Percentiles rank a stretch among this genome's conserved stretches.
Conservation (phyloP, 1,284 basidiomycete species). For the Volvariella volvacea region DNA sequence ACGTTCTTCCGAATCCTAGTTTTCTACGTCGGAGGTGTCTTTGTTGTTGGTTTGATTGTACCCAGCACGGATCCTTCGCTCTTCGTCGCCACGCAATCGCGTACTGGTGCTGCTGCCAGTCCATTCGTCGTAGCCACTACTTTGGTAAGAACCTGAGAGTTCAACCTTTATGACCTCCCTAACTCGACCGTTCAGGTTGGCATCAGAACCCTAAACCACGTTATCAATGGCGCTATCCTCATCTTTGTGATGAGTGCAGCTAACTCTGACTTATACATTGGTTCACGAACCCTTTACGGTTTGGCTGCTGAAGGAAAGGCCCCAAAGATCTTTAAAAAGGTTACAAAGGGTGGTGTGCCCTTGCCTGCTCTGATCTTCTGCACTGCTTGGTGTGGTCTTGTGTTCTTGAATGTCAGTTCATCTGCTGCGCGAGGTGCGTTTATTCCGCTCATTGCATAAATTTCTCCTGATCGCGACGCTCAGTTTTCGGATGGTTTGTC, state of each 20-base stretch:
- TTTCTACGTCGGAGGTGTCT: constrained; percentile 68
- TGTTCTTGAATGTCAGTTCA: constrained; percentile 55
- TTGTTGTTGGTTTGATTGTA: constrained; percentile 63
- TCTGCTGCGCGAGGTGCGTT: constrained; percentile 44
- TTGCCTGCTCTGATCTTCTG: constrained; percentile 46
- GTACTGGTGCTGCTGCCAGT: constrained; percentile 61
- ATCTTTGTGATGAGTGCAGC: constrained; percentile 71
- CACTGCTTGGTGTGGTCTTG: constrained; percentile 47
- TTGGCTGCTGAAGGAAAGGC: constrained; percentile 64
- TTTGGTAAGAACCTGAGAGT: constrained; percentile 35
- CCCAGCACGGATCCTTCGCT: constrained; percentile 39
- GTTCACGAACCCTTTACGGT: constrained; percentile 65
- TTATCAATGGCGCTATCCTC: constrained; percentile 61
- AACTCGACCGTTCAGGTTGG: constrained; percentile 36
- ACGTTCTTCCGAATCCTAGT: constrained; percentile 46
- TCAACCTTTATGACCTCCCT: too few species aligned
- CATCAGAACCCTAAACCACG: constrained; percentile 61
- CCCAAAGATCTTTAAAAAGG: constrained; percentile 43
- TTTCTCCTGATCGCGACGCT: constrained; percentile 1
- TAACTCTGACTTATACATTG: constrained; percentile 70
- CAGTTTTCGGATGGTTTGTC: constrained; percentile 71
- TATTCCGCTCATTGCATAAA: neutral
- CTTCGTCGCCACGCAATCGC: constrained; percentile 53
- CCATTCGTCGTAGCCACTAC: constrained; percentile 64
- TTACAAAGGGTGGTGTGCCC: constrained; percentile 61